Base-by-base conservation (phyloP, 306 rosid genomes). In the Quercus mongolica region DNA sequence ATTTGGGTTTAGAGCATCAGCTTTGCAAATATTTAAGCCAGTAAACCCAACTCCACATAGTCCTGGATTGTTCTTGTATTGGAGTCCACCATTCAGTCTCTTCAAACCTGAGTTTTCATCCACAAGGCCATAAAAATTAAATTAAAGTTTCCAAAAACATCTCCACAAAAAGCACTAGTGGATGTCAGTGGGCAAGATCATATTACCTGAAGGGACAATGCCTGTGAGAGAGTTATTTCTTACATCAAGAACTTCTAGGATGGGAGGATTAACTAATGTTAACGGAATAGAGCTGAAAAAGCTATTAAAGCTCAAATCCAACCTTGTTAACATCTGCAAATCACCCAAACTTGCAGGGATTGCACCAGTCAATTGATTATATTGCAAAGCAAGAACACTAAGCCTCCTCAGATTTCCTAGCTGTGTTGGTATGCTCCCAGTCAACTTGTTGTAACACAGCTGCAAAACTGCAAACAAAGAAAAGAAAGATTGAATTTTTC, bases 291-390 rank as follows among this genome's bases (percentile, higher is more conserved):
- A 91, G 59, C 98, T 94, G 52, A 92, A 91, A 58, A 94, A 83
- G 41, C 8, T 69, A 76, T 94, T 94, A 81, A 84, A 92, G 89
- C 98, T 89, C 86, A 94, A 85, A 81, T 90, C 97, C 88, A 94
- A 61, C 84, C 97, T 87, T 15, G 79, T 77, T 73, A 94, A 61
- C 18, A 79, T 54, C 69, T 75, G 75, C 79, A 92, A 33, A 63
- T 86, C 84, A 44, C 98, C 97, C 82, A 94, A 86, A 83, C 91
- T 94, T 7, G 98, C 98, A 41, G 98, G 98, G 80, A 94, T 94
- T 19, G 98, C 93, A 17, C 94, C 86, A 2, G 82, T 81, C 57
- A 94, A 83, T 77, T 88, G 86, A 83, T 94, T 94, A 79, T 87
- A 82, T 79, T 94, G 97, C 80, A 94, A 86, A 33, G 97, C 92